Evolutionary conservation across 2,329 filamentous ascomycete species (phyloP), one percentile per base, ranked within the genome.

Genomic region (Ceratocystis diversiconidia): DNA sequence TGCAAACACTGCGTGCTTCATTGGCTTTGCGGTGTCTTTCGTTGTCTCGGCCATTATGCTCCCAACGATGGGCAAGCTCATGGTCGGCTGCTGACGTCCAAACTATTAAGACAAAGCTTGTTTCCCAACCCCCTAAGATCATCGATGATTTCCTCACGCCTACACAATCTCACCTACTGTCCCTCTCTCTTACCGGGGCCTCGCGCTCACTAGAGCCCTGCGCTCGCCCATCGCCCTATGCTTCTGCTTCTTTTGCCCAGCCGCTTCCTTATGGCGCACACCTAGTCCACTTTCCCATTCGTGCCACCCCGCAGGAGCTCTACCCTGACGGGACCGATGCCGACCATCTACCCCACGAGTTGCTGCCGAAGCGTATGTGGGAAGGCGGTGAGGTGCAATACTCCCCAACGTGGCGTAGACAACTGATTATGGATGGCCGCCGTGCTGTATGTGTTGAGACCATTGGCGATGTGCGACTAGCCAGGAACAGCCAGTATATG

Each of bases 261-360:
- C 69, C 69, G 2, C 73, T 73, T n/a, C 65, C 73, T 1, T 57
- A n/a, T 46, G 44, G 59, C 61, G 59, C 64, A 15, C 66, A 66
- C 60, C 80, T 96, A 44, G 84, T 92, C 69, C 95, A 95, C 77
- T 96, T 96, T 76, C 90, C 91, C 67, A 82, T 88, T 10, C 82
- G 85, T 68, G 77, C 87, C 19, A 78, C 82, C 0, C 77, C 83
- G 15, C 82, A 80, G 6, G 70, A 78, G 43, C 82, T 97, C 55
- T 80, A 90, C 19, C 78, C 84, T 1, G 94, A 99, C 76, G 92
- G 94, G 66, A 95, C 92, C 0, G 92, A 97, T 73, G 78, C 83
- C 3, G 79, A 87, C 64, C 90, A 96, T 72, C 85, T 80, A 28
- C 92, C 92, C 0, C 73, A 73, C 3, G 48, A 60, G 7, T 85